Base-by-base conservation (phyloP, 2,329 filamentous ascomycete genomes). In the Penicillium sp. region DNA sequence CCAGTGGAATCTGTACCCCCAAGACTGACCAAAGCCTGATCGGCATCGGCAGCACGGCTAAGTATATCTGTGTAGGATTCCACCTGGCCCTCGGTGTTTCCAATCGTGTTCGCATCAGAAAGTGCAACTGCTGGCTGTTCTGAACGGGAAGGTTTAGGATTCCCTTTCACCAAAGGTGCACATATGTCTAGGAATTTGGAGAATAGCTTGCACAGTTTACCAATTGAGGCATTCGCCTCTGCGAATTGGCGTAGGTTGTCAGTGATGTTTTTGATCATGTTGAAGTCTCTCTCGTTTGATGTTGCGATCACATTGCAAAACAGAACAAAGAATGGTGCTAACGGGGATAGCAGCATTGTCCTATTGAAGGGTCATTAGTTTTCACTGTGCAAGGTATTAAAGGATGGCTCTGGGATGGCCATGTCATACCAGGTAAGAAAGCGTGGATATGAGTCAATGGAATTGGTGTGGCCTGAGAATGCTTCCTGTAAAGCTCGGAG, bases 251-350 rank as follows among this genome's bases (percentile, higher is more conserved):
- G 62, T 6, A 67, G 55, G 8, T 67, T 59, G 9, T 63, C 62
- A 7, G 65, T 67, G 42, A 66, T 67, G 3, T 58, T 65, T 15
- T 61, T 61, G 50, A 67, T 67, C 65, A 67, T 65, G 33, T 61
- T 56, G 29, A 62, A 67, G 42, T 67, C 65, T 36, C 44, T 53
- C 12, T 59, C 56, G 36, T 67, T 57, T 17, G 65, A 67, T 27
- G 65, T 66, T 45, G 65, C 65, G 12, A 67, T 61, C 21, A 67
- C 63, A 13, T 65, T 67, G 49, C 65, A 67, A 43, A 67, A 67
- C 6, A 67, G 47, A 4, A 66, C 63, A 12, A 66, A 67, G 38
- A 67, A 67, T 0, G 65, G 65, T 1, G 63, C 58, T 9, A 67
- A 49, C 2, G 65, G 65, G 36, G 58, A 64, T 10, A 67, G 49